Base-by-base conservation (phyloP, 2,329 filamentous ascomycete species). In the Monilinia fructigena region DNA sequence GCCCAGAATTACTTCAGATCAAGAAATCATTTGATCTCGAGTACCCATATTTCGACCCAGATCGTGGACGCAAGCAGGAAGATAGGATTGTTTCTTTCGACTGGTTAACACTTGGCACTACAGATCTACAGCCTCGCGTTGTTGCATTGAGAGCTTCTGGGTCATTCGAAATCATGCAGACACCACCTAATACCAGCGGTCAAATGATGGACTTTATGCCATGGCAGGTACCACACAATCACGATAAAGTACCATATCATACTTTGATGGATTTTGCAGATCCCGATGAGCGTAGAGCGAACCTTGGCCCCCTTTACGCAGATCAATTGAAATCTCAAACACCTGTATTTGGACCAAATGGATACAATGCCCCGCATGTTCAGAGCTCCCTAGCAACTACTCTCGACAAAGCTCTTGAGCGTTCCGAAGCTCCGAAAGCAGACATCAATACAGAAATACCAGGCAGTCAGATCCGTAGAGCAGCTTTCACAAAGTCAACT, bases 71-170 rank as follows among this genome's bases (percentile, higher is more conserved):
- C 81, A 83, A 70, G 56, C 69, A 70, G 42, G 74, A 77, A 55
- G 84, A 88, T 65, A 82, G 85, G 26, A 87, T 89, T 42, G 85
- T 89, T 10, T 89, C 86, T 0, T 89, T 89, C 74, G 87, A 89
- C 74, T 89, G 87, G 86, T 78, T 89, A 12, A 88, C 84, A 4
- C 78, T 88, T 56, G 80, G 82, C 14, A 85, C 83, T 4, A 79
- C 84, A 4, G 80, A 81, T 18, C 73, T 87, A 59, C 82, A 82
- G 31, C 85, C 86, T 40, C 81, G 86, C n/a, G 77, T 86, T 50
- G 75, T 89, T 31, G 85, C 86, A 1, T 75, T 89, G 35, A 81
- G 86, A 35, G 85, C 85, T 45, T 88, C 83, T 69, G 86, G 86
- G 23, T 79, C 78, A 18, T 86, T 88, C 73, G 85, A 87, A 40